Percentiles rank a stretch among this genome's conserved stretches.
Evolutionary conservation across 768 basidiomycete species (phyloP).

Genomic region (Trametes coccinea): DNA sequence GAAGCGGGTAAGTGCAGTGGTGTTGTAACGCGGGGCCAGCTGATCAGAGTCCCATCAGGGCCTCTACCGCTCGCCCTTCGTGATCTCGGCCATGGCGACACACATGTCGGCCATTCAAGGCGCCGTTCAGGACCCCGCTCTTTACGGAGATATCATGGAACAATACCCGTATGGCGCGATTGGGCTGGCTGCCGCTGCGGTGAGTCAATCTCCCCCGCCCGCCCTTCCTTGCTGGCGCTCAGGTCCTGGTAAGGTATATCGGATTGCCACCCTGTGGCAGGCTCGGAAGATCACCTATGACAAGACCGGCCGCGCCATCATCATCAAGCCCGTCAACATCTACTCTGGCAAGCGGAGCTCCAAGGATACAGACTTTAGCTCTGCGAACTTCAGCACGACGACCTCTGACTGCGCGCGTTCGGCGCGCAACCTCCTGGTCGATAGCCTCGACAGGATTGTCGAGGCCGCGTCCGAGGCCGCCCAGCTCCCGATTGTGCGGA

Average conservation of each 20-base stretch:
- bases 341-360: not conserved
- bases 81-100: not conserved
- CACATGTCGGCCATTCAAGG: not conserved
- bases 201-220: not conserved
- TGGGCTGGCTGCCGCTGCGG: not conserved
- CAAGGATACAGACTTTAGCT: not conserved
- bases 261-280: not conserved
- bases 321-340: not conserved
- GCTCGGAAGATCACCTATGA: not conserved
- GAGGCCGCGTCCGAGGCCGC: not conserved
- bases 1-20: not conserved
- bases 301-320: not conserved
- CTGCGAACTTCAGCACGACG: not conserved
- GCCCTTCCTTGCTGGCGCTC: not conserved
- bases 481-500: not conserved
- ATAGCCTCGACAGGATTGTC: not conserved
- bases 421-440: not conserved
- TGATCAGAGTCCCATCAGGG: not conserved
- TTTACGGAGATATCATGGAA: not conserved
- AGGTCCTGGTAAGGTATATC: not conserved
- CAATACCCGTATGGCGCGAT: not conserved
- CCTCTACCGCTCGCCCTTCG: slow-evolving; percentile 1
- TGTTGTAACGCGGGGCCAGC: no score
- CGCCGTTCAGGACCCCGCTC: not conserved
- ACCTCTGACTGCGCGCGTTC: not conserved